These are phyloP conservation scores for Sporothrix mexicana DNA, from an alignment of 2,329 filamentous ascomycete species.

Conservation along the genomic window DNA sequence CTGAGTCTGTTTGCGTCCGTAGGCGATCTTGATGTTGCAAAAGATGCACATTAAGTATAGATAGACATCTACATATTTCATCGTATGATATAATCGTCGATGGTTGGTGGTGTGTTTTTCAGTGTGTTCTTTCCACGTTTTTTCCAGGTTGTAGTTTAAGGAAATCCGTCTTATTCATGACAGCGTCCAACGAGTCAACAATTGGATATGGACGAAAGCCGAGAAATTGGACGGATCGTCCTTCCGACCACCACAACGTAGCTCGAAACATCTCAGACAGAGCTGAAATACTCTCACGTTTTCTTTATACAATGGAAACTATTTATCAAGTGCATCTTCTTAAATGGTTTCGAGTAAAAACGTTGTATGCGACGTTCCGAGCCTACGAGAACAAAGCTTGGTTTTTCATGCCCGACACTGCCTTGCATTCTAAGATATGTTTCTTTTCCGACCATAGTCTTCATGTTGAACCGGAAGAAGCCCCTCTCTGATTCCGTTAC, in stretches of 20 bases:
- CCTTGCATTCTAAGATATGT: not conserved
- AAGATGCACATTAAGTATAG: too few species aligned
- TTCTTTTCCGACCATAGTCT: not conserved
- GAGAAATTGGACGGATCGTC: not conserved
- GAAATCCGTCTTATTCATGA: too few species aligned
- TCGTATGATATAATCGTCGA: too few species aligned
- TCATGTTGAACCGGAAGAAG: not conserved
- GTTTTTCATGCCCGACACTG: not conserved
- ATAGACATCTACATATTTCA: too few species aligned
- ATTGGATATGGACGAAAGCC: not conserved
- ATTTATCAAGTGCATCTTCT: too few species aligned
- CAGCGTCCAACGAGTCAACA: too few species aligned
- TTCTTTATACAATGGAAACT: not conserved
- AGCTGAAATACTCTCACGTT: not conserved
- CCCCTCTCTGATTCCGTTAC: not conserved
- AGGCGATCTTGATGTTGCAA: not conserved
- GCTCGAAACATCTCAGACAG: not conserved
- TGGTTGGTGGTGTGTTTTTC: too few species aligned
- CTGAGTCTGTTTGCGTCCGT: not conserved
- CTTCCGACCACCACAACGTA: not conserved
- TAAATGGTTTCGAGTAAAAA: not conserved
- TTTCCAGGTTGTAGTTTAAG: too few species aligned
- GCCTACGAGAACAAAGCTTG: slow-evolving; percentile 5
- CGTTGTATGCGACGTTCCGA: slow-evolving; percentile 19
- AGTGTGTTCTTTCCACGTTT: too few species aligned